Evolutionary conservation across 148 eudicot genomes (phyloP), one percentile per base, ranked within the genome.

Genomic region (Vaccinium myrtillus): DNA sequence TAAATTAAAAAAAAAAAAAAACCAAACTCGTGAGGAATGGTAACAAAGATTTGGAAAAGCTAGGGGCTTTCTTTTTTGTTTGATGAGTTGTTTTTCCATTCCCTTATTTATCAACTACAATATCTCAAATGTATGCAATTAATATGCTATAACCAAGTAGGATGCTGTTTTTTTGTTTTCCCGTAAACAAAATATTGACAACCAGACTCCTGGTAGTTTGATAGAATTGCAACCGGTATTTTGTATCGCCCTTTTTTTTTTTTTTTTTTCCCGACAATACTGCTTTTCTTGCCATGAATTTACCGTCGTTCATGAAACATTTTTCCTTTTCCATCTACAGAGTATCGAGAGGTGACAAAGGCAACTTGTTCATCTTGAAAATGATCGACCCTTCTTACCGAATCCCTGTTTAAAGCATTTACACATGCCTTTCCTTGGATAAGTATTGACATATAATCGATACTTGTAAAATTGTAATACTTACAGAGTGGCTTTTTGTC

Each of bases 311-410:
- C 14, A 77, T n/a, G 10, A 76, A 77, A 8, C 30, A 5, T 50
- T 53, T 8, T 3, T 49, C 8, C 2, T 9, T 78, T 74, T 30
- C 18, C 50, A 12, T 21, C 8, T 27, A 75, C 94, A 96, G 99
- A 76, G 92, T 94, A 75, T 96, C 98, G 59, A 94, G 98, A 92
- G 99, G 99, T 25, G 95, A 96, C 88, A 92, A 94, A 88, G 97
- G 99, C 77, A 96, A 96, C 88, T 89, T 96, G 87, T 96, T 96
- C 89, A 87, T 96, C 88, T 86, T 96, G 86, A 94, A 87, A 86
- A 96, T 96, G 93, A 77, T 94, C 21, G 98, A 94, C 77, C 98
- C 91, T 10, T 93, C 95, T 2, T 96, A 94, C 84, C 82, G 91
- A 84, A 78, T 96, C 51, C 99, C 98, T 9, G 69, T 81, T 19